Percentiles rank a stretch among this genome's conserved stretches.
These are phyloP conservation scores for Lagenaria siceraria DNA, from an alignment of 306 rosid species.

Conservation along the genomic window DNA sequence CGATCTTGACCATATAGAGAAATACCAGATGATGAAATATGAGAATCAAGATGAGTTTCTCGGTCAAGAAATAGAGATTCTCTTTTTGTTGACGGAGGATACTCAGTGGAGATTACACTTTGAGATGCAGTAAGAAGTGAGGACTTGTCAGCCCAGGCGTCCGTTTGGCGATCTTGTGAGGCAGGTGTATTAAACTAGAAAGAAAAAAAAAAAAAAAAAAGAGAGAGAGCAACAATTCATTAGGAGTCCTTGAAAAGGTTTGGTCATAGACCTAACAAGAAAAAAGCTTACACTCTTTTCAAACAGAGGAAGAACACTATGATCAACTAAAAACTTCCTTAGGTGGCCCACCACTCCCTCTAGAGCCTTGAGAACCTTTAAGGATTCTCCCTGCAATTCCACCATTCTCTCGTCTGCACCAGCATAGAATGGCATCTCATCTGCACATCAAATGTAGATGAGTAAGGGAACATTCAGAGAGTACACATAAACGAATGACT, in stretches of 20 bases:
- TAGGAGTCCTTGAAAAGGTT: slow-evolving; percentile 2
- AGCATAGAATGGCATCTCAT: slow-evolving; percentile 83
- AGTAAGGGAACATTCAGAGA: not conserved
- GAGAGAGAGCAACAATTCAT: slow-evolving; percentile 4
- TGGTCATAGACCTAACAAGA: not conserved
- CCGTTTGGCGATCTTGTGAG: slow-evolving; percentile 62
- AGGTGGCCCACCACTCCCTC: slow-evolving; percentile 86
- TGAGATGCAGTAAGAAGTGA: slow-evolving; percentile 48
- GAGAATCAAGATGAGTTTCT: slow-evolving; percentile 62
- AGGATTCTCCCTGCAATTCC: slow-evolving; percentile 84
- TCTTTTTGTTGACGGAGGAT: slow-evolving; percentile 44
- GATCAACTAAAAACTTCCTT: slow-evolving; percentile 93
- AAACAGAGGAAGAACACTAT: slow-evolving; percentile 88
- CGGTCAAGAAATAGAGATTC: slow-evolving; percentile 59
- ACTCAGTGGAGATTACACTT: slow-evolving; percentile 32
- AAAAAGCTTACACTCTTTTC: slow-evolving; percentile 69
- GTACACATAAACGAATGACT: not conserved
- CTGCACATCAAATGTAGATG: slow-evolving; percentile 27
- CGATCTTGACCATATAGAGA: slow-evolving; percentile 65
- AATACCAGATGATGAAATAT: slow-evolving; percentile 48
- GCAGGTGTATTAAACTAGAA: slow-evolving; percentile 33
- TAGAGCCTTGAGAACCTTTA: slow-evolving; percentile 72
- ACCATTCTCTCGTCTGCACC: slow-evolving; percentile 85
- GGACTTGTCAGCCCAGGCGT: slow-evolving; percentile 57
- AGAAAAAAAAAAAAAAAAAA: not conserved